Evolutionary conservation across 2,329 filamentous ascomycete genomes (phyloP).

Genomic region (Fusarium foetens): DNA sequence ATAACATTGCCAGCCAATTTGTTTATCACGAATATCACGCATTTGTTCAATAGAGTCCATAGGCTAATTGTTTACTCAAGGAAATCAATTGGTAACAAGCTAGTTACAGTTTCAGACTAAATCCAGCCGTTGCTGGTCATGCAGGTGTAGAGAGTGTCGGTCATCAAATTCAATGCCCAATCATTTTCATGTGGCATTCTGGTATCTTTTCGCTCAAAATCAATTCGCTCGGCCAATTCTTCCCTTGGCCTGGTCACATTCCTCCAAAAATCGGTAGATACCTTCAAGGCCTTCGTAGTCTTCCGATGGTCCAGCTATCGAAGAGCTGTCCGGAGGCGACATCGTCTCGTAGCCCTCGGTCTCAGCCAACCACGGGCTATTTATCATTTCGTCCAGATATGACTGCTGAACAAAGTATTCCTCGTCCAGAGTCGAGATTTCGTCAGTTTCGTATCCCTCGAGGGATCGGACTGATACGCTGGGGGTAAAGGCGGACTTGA

Average conservation of each 20-base stretch:
- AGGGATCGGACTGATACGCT: slow-evolving; percentile 60
- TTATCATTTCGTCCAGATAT: slow-evolving; percentile 56
- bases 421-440: slow-evolving; percentile 48
- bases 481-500: slow-evolving; percentile 56
- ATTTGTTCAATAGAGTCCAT: not conserved
- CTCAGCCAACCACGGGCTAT: slow-evolving; percentile 61
- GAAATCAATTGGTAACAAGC: slow-evolving; percentile 36
- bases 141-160: slow-evolving; percentile 41
- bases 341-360: slow-evolving; percentile 61
- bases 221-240: slow-evolving; percentile 45
- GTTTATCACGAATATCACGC: not conserved
- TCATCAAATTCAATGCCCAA: slow-evolving; percentile 33
- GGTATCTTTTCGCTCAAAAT: slow-evolving; percentile 36
- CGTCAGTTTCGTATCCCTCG: slow-evolving; percentile 55
- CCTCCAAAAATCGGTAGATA: slow-evolving; percentile 67
- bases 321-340: slow-evolving; percentile 60
- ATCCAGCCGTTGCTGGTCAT: slow-evolving; percentile 31
- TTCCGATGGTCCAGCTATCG: slow-evolving; percentile 56
- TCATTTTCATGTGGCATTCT: slow-evolving; percentile 21
- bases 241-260: slow-evolving; percentile 61
- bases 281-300: slow-evolving; percentile 67
- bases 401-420: slow-evolving; percentile 53
- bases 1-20: not conserved
- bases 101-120: slow-evolving; percentile 30
- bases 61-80: slow-evolving; percentile 21